Percentiles rank a stretch among this genome's conserved stretches.
Conservation (phyloP, 257 asterid genomes). For the Solanum okadae region DNA sequence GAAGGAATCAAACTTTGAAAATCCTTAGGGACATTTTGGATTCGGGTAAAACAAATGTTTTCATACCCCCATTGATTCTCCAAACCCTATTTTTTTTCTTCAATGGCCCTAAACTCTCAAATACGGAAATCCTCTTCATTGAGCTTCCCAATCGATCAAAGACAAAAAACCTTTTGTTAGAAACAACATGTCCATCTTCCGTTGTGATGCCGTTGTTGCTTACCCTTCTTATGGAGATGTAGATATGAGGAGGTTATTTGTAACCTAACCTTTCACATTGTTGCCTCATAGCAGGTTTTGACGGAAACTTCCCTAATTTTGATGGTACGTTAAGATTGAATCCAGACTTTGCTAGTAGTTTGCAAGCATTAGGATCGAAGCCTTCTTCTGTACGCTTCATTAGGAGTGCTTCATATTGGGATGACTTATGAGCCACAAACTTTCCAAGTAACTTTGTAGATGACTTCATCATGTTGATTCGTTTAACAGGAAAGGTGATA, state of each 20-base stretch:
- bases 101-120: neutral
- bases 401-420: too few relatives aligned
- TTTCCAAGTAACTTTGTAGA: too few relatives aligned
- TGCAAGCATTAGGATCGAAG: neutral
- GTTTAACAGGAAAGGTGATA: too few relatives aligned
- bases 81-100: neutral
- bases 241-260: neutral
- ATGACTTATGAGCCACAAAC: neutral
- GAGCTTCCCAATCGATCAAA: neutral
- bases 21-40: neutral
- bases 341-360: too few relatives aligned
- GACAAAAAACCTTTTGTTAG: neutral
- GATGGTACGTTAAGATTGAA: too few relatives aligned
- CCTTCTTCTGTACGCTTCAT: neutral
- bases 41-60: too few relatives aligned
- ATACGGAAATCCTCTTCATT: neutral
- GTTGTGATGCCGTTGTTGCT: too few relatives aligned
- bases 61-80: neutral
- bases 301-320: neutral
- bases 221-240: neutral
- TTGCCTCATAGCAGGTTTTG: neutral
- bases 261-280: neutral
- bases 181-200: too few relatives aligned
- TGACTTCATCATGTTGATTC: too few relatives aligned
- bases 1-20: neutral